These are phyloP conservation scores for Ramaria sp. DNA, from an alignment of 768 basidiomycete genomes.

Conservation along the genomic window DNA sequence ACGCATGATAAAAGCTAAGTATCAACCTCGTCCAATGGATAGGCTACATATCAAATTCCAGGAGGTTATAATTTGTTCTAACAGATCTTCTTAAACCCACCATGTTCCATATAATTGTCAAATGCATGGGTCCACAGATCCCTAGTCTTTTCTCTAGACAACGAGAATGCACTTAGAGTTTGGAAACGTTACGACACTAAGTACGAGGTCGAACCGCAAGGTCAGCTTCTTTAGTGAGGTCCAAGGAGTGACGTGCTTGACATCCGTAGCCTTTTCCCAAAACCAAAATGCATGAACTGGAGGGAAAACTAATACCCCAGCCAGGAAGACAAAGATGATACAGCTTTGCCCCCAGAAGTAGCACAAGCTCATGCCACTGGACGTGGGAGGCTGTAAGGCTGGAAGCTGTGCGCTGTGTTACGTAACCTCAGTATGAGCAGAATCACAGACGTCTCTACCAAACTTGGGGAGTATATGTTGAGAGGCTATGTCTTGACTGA, in stretches of 20 bases:
- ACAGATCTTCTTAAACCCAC: conserved; percentile 26
- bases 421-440: conserved; percentile 30
- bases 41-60: conserved; percentile 38
- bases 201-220: not conserved
- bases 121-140: conserved; percentile 89
- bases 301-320: not conserved
- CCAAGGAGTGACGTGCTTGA: not conserved
- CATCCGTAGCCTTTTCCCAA: not conserved
- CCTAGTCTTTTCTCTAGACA: conserved; percentile 51
- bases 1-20: not conserved
- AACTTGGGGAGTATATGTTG: conserved; percentile 61
- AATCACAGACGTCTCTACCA: conserved; percentile 45
- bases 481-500: conserved; percentile 55
- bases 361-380: conserved; percentile 5
- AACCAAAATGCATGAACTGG: conserved; percentile 4
- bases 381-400: not conserved
- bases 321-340: not conserved
- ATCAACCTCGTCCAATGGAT: conserved; percentile 66
- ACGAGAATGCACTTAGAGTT: conserved; percentile 3
- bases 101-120: conserved; percentile 77
- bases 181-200: not conserved
- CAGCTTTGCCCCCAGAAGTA: not conserved
- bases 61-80: conserved; percentile 15
- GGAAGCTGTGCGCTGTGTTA: not conserved
- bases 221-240: conserved; percentile 2